phyloP scores from a whole-genome alignment of 2,329 filamentous ascomycete species.

The Ophiostoma perfectum region DNA sequence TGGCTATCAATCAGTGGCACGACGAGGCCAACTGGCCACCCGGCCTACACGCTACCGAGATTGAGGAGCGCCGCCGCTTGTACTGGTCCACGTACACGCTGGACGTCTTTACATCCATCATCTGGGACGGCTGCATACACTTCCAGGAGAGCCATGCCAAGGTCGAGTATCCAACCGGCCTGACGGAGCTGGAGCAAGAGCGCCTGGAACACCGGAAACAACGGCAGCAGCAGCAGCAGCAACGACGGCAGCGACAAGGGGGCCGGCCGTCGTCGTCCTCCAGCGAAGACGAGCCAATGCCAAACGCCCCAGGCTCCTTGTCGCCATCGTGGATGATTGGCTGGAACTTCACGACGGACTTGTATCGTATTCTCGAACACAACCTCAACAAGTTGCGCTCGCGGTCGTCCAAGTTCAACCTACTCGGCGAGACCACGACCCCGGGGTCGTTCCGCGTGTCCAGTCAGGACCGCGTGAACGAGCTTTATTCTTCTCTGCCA shows the following conservation, averaged over 20 bases:
- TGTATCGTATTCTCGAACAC: constrained; percentile 53
- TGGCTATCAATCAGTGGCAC: constrained; percentile 30
- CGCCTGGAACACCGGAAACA: background rate
- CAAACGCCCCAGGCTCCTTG: background rate
- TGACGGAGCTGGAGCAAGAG: background rate
- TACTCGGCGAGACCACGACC: constrained; percentile 22
- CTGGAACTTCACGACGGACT: constrained; percentile 54
- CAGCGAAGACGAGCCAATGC: constrained; percentile 3
- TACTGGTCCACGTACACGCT: constrained; percentile 55
- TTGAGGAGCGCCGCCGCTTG: constrained; percentile 29
- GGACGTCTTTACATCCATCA: constrained; percentile 49
- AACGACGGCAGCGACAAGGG: background rate
- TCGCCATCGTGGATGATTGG: constrained; percentile 44
- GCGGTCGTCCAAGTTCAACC: constrained; percentile 22
- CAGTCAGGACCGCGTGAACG: constrained; percentile 27
- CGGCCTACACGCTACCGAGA: constrained; percentile 23
- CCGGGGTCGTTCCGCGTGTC: constrained; percentile 22
- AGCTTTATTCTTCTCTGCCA: constrained; percentile 31
- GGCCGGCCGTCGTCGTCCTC: constrained; percentile 9
- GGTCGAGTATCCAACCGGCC: constrained; percentile 43
- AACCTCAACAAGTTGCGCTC: constrained; percentile 28
- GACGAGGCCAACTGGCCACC: constrained; percentile 29
- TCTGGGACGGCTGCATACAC: constrained; percentile 45
- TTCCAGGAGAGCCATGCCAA: constrained; percentile 42
- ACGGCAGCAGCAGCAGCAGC: background rate